Evolutionary conservation across 352 stramenopile species (phyloP).

Genomic region (Globisporangium nunn): DNA sequence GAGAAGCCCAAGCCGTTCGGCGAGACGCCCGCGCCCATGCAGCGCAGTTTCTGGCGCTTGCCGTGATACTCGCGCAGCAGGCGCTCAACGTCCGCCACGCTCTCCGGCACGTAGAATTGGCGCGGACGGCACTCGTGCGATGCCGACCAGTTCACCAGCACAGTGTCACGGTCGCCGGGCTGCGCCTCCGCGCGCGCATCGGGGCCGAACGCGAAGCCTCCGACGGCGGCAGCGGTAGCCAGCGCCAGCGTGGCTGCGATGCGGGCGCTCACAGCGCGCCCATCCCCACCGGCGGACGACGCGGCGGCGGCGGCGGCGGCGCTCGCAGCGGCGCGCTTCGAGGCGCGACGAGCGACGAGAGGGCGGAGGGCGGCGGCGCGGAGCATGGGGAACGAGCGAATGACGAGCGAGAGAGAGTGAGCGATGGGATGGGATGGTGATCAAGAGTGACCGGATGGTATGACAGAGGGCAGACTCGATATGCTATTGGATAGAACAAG

Average conservation of each 20-base stretch:
- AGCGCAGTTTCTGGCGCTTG: conserved; percentile 81
- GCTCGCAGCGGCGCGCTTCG: neutral
- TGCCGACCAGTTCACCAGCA: conserved; percentile 80
- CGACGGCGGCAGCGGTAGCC: conserved; percentile 13
- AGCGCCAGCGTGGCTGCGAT: conserved; percentile 5
- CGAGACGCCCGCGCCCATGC: conserved; percentile 93
- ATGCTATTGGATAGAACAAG: too few relatives aligned
- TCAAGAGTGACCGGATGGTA: too few relatives aligned
- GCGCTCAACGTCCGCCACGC: conserved; percentile 58
- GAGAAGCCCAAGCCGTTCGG: conserved; percentile 95
- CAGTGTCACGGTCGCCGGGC: conserved; percentile 34
- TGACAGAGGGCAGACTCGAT: too few relatives aligned
- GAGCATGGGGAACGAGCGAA: neutral
- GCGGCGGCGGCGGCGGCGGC: neutral
- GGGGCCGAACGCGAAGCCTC: conserved; percentile 10
- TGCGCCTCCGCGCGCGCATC: conserved; percentile 14
- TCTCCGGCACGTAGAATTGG: conserved; percentile 64
- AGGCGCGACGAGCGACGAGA: neutral
- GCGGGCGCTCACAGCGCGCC: neutral
- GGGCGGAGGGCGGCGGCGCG: conserved; percentile 7
- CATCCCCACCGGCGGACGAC: neutral
- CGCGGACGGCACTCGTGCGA: conserved; percentile 67
- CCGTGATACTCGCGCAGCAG: conserved; percentile 52
- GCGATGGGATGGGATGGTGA: too few relatives aligned
- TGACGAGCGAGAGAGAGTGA: too few relatives aligned